These are phyloP conservation scores for Lathyrus tuberosus DNA, from an alignment of 306 rosid species.

Conservation along the genomic window DNA sequence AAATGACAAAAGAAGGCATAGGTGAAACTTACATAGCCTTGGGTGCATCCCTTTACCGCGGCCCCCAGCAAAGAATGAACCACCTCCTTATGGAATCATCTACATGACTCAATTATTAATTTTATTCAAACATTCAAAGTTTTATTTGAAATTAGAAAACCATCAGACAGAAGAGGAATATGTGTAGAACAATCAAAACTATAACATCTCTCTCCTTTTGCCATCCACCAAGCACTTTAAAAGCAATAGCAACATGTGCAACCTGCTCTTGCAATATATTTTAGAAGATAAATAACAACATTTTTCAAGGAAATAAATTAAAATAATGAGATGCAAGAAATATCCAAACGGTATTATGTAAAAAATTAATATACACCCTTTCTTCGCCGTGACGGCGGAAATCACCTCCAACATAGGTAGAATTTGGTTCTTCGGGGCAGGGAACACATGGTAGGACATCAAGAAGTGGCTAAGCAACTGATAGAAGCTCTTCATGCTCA, in stretches of 20 bases:
- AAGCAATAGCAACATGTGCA: slow-evolving; percentile 93
- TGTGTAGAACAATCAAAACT: slow-evolving; percentile 90
- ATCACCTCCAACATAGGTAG: no score
- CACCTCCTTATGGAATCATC: slow-evolving; percentile 97
- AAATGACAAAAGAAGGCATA: slow-evolving; percentile 19
- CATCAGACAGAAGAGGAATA: slow-evolving; percentile 39
- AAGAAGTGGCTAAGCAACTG: slow-evolving; percentile 87
- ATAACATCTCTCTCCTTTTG: slow-evolving; percentile 80
- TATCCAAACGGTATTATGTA: no score
- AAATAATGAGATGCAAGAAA: no score
- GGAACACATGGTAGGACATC: slow-evolving; percentile 76
- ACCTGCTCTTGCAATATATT: no score
- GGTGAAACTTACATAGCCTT: slow-evolving; percentile 75
- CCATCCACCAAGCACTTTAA: slow-evolving; percentile 99
- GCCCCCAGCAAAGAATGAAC: slow-evolving; percentile 93
- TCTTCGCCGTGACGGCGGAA: no score
- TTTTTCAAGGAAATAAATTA: no score
- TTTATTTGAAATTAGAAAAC: no score
- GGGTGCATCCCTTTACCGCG: slow-evolving; percentile 99
- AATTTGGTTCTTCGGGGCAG: no score
- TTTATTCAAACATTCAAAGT: slow-evolving; percentile 24
- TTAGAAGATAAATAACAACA: no score
- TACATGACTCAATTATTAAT: slow-evolving; percentile 43
- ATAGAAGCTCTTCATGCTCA: slow-evolving; percentile 82
- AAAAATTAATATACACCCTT: no score